A percentile compares a stretch with the other conserved stretches of the same genome.
These are phyloP conservation scores for Thalia dealbata DNA, from an alignment of 176 grass and related monocot species.

Conservation along the genomic window DNA sequence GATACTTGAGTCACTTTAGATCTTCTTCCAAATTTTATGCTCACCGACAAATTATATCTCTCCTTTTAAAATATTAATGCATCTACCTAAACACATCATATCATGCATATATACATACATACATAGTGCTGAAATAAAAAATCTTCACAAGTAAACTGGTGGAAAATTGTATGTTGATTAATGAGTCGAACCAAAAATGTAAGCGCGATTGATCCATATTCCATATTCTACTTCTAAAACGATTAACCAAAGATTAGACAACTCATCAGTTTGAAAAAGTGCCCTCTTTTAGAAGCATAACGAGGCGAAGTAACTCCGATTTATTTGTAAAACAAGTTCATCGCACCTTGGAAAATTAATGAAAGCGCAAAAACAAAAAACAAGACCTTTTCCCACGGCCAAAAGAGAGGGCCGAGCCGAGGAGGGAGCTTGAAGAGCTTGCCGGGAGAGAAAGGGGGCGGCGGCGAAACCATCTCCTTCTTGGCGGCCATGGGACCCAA, in stretches of 20 bases:
- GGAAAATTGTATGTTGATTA: too few species aligned
- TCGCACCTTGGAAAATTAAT: slow-evolving; percentile 2
- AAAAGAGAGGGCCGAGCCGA: slow-evolving; percentile 70
- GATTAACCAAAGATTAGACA: not conserved
- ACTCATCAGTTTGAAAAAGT: not conserved
- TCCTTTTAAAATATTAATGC: not conserved
- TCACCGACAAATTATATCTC: not conserved
- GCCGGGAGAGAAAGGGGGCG: slow-evolving; percentile 11
- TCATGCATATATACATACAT: not conserved
- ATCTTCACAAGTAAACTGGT: not conserved
- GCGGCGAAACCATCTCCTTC: slow-evolving; percentile 7
- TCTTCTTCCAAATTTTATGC: not conserved
- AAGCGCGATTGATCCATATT: too few species aligned
- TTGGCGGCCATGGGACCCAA: not conserved
- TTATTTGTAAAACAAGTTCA: slow-evolving; percentile 12
- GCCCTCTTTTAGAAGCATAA: not conserved
- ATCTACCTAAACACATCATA: not conserved
- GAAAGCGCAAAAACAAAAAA: not conserved
- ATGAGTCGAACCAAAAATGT: too few species aligned
- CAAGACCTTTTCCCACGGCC: slow-evolving; percentile 88
- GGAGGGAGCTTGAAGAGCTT: slow-evolving; percentile 25
- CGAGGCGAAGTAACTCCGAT: not conserved
- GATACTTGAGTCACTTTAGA: not conserved
- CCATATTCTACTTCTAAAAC: too few species aligned
- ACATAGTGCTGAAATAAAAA: not conserved